A percentile compares a stretch with the other conserved stretches of the same genome.
These are phyloP conservation scores for Lycium ferocissimum DNA, from an alignment of 257 asterid genomes.

Conservation along the genomic window DNA sequence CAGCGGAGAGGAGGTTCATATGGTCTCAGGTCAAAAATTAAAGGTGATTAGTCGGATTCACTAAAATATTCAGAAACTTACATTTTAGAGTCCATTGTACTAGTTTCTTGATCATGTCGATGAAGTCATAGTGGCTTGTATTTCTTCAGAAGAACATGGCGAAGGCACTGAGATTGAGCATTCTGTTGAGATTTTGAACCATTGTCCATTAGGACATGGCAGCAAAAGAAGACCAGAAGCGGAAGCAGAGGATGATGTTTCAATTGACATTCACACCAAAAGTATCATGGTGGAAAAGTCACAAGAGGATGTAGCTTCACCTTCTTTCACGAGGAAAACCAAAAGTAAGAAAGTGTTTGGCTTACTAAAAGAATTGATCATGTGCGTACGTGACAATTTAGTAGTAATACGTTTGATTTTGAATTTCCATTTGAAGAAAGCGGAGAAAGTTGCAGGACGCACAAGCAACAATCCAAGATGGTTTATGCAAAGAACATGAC, in stretches of 20 bases:
- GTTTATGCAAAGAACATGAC: not conserved
- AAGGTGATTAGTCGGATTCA: not conserved
- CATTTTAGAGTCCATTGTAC: not conserved
- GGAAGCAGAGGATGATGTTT: not conserved
- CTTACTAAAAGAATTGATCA: not conserved
- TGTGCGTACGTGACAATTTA: not conserved
- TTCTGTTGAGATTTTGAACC: not conserved
- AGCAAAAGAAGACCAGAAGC: not conserved
- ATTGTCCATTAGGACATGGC: not conserved
- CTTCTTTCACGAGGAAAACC: not conserved
- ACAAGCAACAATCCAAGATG: not conserved
- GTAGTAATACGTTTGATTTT: not conserved
- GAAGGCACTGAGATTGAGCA: not conserved
- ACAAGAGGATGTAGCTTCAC: not conserved
- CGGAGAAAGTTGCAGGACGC: not conserved
- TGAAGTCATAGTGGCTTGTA: not conserved
- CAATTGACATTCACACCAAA: not conserved
- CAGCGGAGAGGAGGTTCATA: not conserved
- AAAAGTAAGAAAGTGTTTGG: constrained; percentile 7
- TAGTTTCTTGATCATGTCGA: not conserved
- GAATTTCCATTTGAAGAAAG: not conserved
- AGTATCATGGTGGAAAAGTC: not conserved
- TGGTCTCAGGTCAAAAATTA: not conserved
- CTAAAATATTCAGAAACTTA: not conserved
- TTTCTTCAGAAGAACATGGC: not conserved